phyloP scores from a whole-genome alignment of 1,284 basidiomycete species.

The Microbotryomycetes sp. region DNA sequence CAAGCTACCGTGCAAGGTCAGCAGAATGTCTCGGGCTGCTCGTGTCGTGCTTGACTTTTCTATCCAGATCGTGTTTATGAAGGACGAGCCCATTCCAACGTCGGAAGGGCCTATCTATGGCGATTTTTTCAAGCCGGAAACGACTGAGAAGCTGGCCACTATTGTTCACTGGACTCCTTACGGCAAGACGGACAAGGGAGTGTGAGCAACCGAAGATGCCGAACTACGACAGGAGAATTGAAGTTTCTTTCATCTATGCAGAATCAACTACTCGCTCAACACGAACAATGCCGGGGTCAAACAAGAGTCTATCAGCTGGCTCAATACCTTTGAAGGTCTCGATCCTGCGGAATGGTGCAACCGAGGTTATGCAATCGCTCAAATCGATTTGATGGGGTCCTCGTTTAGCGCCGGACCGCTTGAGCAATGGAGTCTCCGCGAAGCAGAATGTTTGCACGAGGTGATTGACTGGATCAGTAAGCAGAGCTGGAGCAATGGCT shows the following conservation, averaged over 20 bases:
- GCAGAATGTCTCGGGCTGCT: background rate
- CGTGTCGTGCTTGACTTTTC: background rate
- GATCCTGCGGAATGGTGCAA: slow-evolving; percentile 40
- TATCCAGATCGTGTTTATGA: background rate
- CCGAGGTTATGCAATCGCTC: slow-evolving; percentile 32
- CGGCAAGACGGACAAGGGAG: slow-evolving; percentile 1
- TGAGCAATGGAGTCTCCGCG: slow-evolving; percentile 39
- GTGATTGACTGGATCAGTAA: slow-evolving; percentile 24
- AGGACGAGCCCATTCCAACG: background rate
- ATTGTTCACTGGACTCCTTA: slow-evolving; percentile 33
- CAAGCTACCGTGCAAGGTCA: background rate
- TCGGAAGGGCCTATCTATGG: slow-evolving; percentile 8
- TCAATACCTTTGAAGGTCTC: slow-evolving; percentile 32
- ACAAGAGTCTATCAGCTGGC: slow-evolving; percentile 22
- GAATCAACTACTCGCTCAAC: background rate
- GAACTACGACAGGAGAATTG: background rate
- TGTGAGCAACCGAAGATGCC: background rate
- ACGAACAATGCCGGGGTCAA: slow-evolving; percentile 8
- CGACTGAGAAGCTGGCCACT: slow-evolving; percentile 23
- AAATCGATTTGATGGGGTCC: slow-evolving; percentile 22
- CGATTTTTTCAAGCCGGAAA: slow-evolving; percentile 31
- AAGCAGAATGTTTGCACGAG: slow-evolving; percentile 25
- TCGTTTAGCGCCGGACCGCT: slow-evolving; percentile 26
- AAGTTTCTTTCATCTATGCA: background rate
- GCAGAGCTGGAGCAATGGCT: slow-evolving; percentile 27